Percentiles rank a stretch among this genome's conserved stretches.
phyloP scores from a whole-genome alignment of 306 rosid genomes.

The Vachellia collinsii region DNA sequence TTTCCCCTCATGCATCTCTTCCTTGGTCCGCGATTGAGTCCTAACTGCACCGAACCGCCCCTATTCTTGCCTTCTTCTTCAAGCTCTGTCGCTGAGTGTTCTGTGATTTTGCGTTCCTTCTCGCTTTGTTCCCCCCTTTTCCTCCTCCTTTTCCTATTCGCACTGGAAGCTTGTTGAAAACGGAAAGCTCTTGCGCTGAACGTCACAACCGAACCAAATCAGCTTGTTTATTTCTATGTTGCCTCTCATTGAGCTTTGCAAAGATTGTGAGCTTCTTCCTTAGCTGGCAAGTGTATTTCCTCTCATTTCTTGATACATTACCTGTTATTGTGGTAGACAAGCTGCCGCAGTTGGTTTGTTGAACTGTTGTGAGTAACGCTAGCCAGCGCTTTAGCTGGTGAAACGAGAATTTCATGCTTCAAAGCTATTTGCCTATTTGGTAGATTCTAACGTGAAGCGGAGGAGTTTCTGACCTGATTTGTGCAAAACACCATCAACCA shows the following conservation, averaged over 20 bases:
- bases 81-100: conserved; percentile 43
- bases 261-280: not conserved
- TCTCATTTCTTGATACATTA: conserved; percentile 14
- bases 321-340: conserved; percentile 1
- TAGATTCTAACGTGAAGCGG: not conserved
- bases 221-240: no score
- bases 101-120: conserved; percentile 14
- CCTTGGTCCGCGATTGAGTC: conserved; percentile 29
- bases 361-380: not conserved
- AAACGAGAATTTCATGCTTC: conserved; percentile 21
- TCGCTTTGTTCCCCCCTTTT: not conserved
- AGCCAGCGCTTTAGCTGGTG: conserved; percentile 19
- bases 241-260: no score
- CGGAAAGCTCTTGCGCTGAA: not conserved
- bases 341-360: conserved; percentile 6
- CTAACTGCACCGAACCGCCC: not conserved
- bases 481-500: conserved; percentile 29
- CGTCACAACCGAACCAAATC: conserved; percentile 28
- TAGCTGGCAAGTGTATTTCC: not conserved
- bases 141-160: not conserved
- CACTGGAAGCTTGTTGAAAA: conserved; percentile 36
- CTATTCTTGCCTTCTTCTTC: conserved; percentile 45
- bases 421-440: conserved; percentile 23
- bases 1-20: conserved; percentile 31
- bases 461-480: conserved; percentile 20